phyloP scores from a whole-genome alignment of 1,139 yeast genomes.

The Suhomyces maxii region DNA sequence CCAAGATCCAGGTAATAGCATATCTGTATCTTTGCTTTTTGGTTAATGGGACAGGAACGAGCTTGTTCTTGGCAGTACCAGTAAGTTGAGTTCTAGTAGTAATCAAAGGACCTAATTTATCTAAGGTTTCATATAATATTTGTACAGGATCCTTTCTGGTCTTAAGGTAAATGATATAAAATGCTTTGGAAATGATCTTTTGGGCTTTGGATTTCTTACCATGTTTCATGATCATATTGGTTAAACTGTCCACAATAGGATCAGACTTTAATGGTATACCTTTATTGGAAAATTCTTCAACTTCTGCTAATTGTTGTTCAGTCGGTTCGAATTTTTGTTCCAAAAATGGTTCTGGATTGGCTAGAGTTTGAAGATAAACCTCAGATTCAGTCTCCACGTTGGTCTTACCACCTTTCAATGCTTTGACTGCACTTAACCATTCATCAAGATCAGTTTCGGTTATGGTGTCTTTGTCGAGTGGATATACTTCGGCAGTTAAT shows the following conservation, averaged over 20 bases:
- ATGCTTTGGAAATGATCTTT: conserved; percentile 69
- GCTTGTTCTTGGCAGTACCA: conserved; percentile 79
- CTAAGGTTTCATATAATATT: conserved; percentile 71
- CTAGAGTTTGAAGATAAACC: conserved; percentile 42
- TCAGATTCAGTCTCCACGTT: conserved; percentile 42
- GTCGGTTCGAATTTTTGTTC: conserved; percentile 53
- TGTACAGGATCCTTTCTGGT: conserved; percentile 75
- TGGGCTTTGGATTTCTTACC: conserved; percentile 87
- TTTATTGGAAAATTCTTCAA: conserved; percentile 47
- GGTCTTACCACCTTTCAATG: conserved; percentile 47
- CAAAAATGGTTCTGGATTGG: conserved; percentile 37
- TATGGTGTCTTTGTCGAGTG: conserved; percentile 38
- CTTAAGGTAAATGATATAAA: conserved; percentile 75
- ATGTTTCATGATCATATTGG: conserved; percentile 87
- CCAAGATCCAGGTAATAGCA: conserved; percentile 89
- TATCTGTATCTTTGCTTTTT: conserved; percentile 81
- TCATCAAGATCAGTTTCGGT: conserved; percentile 62
- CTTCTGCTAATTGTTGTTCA: conserved; percentile 58
- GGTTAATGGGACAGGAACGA: conserved; percentile 81
- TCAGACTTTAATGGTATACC: conserved; percentile 67
- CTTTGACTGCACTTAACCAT: conserved; percentile 63
- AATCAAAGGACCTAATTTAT: conserved; percentile 82
- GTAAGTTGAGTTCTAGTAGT: conserved; percentile 76
- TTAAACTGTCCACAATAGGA: conserved; percentile 71
- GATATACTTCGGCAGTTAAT: conserved; percentile 41